Evolutionary conservation across 306 rosid genomes (phyloP).

Genomic region (Vigna radiata): DNA sequence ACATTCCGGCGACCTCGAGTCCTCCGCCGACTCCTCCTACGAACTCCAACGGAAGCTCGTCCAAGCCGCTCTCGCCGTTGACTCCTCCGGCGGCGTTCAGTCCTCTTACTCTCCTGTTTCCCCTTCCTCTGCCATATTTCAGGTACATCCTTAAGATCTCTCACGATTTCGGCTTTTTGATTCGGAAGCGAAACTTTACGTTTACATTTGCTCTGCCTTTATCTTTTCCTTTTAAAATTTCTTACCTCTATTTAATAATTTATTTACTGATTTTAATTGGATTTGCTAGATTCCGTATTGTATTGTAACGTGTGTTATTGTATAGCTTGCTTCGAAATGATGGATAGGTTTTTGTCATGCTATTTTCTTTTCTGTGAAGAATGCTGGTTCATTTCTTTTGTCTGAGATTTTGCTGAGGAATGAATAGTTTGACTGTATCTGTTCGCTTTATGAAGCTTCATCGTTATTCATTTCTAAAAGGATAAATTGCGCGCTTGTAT

Average conservation of each 20-base stretch:
- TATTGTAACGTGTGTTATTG: background rate
- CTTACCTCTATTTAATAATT: background rate
- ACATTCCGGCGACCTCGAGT: slow-evolving; percentile 73
- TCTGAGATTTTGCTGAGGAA: background rate
- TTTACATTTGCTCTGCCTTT: background rate
- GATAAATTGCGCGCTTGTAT: background rate
- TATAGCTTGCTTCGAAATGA: background rate
- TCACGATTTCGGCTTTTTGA: background rate
- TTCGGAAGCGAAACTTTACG: background rate
- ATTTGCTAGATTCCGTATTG: background rate
- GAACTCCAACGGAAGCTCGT: slow-evolving; percentile 86
- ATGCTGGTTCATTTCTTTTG: background rate
- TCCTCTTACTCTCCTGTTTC: slow-evolving; percentile 72
- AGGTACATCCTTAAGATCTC: slow-evolving; percentile 50
- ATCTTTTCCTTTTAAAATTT: background rate
- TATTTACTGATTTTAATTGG: background rate
- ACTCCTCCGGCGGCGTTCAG: slow-evolving; percentile 78
- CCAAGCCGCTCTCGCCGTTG: slow-evolving; percentile 65
- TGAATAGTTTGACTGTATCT: background rate
- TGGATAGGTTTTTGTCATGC: background rate
- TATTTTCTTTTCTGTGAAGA: background rate
- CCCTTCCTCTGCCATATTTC: slow-evolving; percentile 80
- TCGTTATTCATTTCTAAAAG: background rate
- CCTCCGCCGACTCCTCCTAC: slow-evolving; percentile 64
- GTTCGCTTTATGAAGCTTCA: background rate